Conservation (phyloP, 164 flowering plant genomes). For the Kalanchoe fedtschenkoi region DNA sequence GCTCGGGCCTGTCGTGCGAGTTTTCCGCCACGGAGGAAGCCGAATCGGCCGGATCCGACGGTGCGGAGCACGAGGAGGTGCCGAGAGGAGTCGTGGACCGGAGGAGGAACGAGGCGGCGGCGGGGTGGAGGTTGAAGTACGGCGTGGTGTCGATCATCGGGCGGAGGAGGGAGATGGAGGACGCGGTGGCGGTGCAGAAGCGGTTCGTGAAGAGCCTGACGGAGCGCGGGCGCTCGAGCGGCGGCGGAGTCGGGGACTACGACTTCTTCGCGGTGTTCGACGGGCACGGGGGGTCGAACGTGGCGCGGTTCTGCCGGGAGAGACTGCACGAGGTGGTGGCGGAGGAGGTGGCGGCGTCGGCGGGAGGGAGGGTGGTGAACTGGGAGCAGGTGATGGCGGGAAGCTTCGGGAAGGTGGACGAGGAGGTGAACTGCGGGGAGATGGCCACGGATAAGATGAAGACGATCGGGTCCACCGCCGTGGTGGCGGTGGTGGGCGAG, state of each 20-base stretch:
- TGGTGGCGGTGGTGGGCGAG: conserved; percentile 53
- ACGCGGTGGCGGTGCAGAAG: conserved; percentile 41
- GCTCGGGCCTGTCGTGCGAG: not conserved
- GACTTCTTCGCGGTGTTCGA: conserved; percentile 77
- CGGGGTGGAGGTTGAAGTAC: conserved; percentile 12
- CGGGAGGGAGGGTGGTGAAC: conserved; percentile 5
- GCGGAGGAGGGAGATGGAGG: conserved; percentile 77
- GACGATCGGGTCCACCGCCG: conserved; percentile 68
- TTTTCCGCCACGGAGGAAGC: not conserved
- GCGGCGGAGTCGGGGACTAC: not conserved
- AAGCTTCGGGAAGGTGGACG: conserved; percentile 55
- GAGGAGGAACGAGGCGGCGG: too few relatives aligned
- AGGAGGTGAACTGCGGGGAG: conserved; percentile 23
- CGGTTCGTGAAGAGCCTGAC: conserved; percentile 17
- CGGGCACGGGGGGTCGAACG: conserved; percentile 72
- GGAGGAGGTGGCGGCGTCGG: conserved; percentile 18
- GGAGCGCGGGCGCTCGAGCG: not conserved
- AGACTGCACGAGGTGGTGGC: conserved; percentile 38
- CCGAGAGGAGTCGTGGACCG: not conserved
- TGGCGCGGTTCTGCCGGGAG: conserved; percentile 52
- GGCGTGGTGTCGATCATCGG: conserved; percentile 58
- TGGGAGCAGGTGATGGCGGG: conserved; percentile 54
- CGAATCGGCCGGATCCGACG: not conserved
- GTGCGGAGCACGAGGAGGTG: not conserved
- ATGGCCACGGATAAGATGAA: conserved; percentile 16